phyloP scores from a whole-genome alignment of 257 asterid species.

The Solanum paucissectum region DNA sequence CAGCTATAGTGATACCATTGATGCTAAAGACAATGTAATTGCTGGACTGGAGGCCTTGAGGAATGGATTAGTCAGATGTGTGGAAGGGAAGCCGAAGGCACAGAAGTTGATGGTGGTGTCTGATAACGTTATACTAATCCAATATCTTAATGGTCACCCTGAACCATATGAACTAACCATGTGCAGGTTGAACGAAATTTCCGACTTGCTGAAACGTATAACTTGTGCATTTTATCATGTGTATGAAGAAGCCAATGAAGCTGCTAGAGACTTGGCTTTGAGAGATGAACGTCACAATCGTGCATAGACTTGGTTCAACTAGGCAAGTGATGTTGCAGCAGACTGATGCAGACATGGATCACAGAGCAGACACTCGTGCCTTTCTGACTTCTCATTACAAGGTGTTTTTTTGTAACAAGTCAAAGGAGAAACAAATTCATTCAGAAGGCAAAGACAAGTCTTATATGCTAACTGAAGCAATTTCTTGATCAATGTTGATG shows the following conservation, averaged over 20 bases:
- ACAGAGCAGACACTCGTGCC: no score
- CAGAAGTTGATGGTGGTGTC: neutral
- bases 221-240: neutral
- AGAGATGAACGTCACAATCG: neutral
- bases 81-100: neutral
- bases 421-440: no score
- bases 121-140: neutral
- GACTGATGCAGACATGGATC: no score
- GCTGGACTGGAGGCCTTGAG: no score
- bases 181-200: neutral
- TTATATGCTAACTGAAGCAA: no score
- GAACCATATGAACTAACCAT: neutral
- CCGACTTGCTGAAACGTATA: neutral
- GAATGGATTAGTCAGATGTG: neutral
- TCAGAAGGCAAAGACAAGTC: no score
- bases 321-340: no score
- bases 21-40: no score
- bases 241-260: neutral
- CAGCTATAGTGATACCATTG: neutral
- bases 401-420: no score
- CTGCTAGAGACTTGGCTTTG: neutral
- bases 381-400: no score
- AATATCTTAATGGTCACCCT: neutral
- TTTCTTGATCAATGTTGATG: no score
- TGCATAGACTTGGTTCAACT: neutral